Conservation (phyloP, 495 filamentous ascomycete species). For the Aspergillus sclerotioniger region DNA sequence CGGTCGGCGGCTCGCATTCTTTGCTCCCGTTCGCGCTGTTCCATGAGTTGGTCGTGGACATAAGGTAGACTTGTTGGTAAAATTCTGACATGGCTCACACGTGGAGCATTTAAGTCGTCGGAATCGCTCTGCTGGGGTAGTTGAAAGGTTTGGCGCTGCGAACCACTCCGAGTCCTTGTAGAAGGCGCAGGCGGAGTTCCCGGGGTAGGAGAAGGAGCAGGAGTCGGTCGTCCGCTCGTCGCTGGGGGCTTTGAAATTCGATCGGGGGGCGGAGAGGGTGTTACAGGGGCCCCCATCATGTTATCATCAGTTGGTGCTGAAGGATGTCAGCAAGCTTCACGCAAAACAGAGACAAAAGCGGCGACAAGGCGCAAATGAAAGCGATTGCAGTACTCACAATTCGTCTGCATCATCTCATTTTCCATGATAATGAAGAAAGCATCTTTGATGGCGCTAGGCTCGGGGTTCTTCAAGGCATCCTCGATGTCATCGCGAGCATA, state of each 20-base stretch:
- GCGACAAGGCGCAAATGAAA: not conserved
- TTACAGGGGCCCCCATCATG: constrained; percentile 28
- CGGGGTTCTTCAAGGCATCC: constrained; percentile 84
- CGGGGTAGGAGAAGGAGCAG: constrained; percentile 25
- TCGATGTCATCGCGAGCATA: constrained; percentile 94
- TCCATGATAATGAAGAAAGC: constrained; percentile 97
- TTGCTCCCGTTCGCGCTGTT: constrained; percentile 52
- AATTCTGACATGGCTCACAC: constrained; percentile 79
- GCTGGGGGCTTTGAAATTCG: constrained; percentile 20
- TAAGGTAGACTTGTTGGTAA: constrained; percentile 85
- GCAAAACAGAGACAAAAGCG: not conserved
- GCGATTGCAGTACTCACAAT: constrained; percentile 55
- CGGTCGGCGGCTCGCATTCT: constrained; percentile 28
- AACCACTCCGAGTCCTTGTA: constrained; percentile 25
- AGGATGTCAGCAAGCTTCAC: constrained; percentile 16
- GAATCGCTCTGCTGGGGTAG: constrained; percentile 27
- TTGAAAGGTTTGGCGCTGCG: constrained; percentile 28
- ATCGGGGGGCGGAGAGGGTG: constrained; percentile 24
- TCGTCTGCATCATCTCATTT: constrained; percentile 95
- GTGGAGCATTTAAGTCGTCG: constrained; percentile 31
- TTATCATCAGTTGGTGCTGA: constrained; percentile 45
- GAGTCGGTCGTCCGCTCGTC: constrained; percentile 22
- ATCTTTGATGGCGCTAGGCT: constrained; percentile 97
- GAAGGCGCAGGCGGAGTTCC: constrained; percentile 16
- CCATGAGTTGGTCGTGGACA: constrained; percentile 88